Conservation (phyloP, 148 eudicot genomes). For the Simmondsia chinensis region DNA sequence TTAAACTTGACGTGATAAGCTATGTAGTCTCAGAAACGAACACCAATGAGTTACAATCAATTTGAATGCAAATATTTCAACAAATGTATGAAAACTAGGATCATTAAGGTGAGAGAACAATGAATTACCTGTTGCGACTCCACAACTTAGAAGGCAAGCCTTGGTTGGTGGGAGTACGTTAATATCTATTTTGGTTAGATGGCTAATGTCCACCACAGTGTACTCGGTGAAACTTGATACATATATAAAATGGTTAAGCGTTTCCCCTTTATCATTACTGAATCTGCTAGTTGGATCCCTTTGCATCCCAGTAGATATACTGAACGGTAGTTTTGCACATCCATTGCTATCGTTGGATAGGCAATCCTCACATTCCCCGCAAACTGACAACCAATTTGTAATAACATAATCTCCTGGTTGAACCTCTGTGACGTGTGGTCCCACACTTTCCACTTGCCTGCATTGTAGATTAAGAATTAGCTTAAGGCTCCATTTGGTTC, state of each 20-base stretch:
- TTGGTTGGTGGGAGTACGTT: constrained; percentile 58
- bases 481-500: too few species aligned
- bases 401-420: constrained; percentile 64
- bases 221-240: constrained; percentile 80
- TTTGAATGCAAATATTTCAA: too few species aligned
- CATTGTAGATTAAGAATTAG: not conserved
- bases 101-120: too few species aligned
- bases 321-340: constrained; percentile 54
- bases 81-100: too few species aligned
- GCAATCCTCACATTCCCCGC: constrained; percentile 74
- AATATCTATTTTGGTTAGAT: constrained; percentile 57
- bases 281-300: constrained; percentile 74
- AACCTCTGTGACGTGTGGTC: constrained; percentile 53
- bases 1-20: too few species aligned
- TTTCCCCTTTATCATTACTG: constrained; percentile 60
- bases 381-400: constrained; percentile 65
- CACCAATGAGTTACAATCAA: too few species aligned
- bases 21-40: too few species aligned
- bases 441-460: constrained; percentile 85
- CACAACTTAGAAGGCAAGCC: constrained; percentile 93
- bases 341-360: constrained; percentile 63
- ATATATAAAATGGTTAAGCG: constrained; percentile 47
- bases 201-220: constrained; percentile 65
- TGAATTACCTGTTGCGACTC: constrained; percentile 89
- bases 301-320: constrained; percentile 49